Conservation (phyloP, 2,329 filamentous ascomycete genomes). For the Xylariaceae sp. region DNA sequence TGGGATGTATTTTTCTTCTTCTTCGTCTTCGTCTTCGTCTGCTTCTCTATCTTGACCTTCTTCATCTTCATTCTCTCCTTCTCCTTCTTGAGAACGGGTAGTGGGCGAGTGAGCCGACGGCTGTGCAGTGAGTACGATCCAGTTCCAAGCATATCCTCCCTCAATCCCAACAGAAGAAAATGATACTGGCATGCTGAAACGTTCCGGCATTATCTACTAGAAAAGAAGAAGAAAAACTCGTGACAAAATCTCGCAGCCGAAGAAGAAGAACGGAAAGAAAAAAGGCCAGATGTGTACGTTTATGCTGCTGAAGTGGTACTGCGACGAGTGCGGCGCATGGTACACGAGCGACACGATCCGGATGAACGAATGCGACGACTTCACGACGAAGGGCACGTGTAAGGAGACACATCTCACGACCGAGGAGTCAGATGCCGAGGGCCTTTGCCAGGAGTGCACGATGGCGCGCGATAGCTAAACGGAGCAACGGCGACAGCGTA, state of each 20-base stretch:
- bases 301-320: constrained; percentile 32
- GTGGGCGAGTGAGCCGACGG: no score
- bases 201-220: no score
- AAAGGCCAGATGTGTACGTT: constrained; percentile 27
- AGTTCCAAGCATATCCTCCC: no score
- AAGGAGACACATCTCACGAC: constrained; percentile 22
- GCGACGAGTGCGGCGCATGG: constrained; percentile 32
- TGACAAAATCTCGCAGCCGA: background rate
- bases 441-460: constrained; percentile 30
- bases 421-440: constrained; percentile 28
- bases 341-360: constrained; percentile 33
- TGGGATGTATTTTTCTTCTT: no score
- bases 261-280: constrained; percentile 3
- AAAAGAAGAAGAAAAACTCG: background rate
- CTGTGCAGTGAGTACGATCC: no score
- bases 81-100: no score
- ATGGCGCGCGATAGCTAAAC: constrained; percentile 12
- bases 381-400: constrained; percentile 22
- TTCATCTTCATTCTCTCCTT: no score
- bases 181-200: no score
- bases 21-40: no score
- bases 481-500: no score
- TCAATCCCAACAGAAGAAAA: no score
- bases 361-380: constrained; percentile 26
- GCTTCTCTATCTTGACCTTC: no score